Percentiles rank a stretch among this genome's conserved stretches.
Evolutionary conservation across 768 basidiomycete species (phyloP).

Genomic region (Leccinum pellstonianum): DNA sequence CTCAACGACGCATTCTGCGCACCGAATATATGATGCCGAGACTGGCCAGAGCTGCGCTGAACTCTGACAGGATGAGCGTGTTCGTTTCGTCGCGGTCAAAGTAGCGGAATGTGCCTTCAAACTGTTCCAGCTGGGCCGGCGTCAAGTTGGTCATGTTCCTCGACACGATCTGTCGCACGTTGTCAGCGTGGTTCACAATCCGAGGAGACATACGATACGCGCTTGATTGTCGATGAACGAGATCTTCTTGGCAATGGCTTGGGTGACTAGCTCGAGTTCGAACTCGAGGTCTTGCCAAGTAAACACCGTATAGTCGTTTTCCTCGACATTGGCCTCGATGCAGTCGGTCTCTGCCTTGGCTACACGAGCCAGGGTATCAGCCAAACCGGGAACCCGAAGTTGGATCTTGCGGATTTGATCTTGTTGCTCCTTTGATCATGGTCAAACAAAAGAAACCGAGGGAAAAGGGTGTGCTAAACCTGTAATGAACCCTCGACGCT

Average conservation of each 20-base stretch:
- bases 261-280: constrained; percentile 79
- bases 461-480: constrained; percentile 37
- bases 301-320: constrained; percentile 94
- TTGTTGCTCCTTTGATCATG: constrained; percentile 65
- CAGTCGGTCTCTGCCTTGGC: constrained; percentile 72
- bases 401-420: constrained; percentile 62
- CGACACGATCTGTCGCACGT: constrained; percentile 72
- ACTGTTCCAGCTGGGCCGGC: constrained; percentile 93
- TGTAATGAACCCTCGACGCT: constrained; percentile 75
- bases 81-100: constrained; percentile 94
- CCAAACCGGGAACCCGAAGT: constrained; percentile 63
- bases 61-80: constrained; percentile 78
- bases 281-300: constrained; percentile 87
- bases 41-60: constrained; percentile 92
- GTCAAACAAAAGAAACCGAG: constrained; percentile 11
- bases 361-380: constrained; percentile 55
- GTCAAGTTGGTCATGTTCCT: constrained; percentile 93
- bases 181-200: constrained; percentile 13
- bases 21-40: constrained; percentile 92
- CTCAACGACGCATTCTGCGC: constrained; percentile 17
- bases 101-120: constrained; percentile 96
- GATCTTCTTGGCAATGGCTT: constrained; percentile 85
- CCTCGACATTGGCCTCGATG: constrained; percentile 86
- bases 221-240: constrained; percentile 97
- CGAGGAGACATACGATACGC: not conserved